These are phyloP conservation scores for Phytophthora pistaciae DNA, from an alignment of 352 stramenopile genomes.

Conservation along the genomic window DNA sequence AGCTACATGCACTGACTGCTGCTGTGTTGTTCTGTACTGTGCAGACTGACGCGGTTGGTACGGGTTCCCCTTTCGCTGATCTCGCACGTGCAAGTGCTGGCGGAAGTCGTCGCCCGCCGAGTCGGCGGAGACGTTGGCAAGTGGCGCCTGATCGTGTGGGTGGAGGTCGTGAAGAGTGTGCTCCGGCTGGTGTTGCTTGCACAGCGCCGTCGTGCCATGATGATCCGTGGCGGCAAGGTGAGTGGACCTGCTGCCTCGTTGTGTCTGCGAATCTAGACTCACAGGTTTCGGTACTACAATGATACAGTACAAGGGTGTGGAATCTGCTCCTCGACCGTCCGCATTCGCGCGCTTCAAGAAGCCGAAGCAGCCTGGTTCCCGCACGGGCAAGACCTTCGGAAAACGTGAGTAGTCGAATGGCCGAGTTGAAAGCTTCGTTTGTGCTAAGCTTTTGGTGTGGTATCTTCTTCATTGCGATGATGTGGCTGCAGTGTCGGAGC, in stretches of 20 bases:
- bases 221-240: constrained; percentile 71
- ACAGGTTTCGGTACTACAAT: constrained; percentile 5
- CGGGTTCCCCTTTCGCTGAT: constrained; percentile 83
- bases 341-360: constrained; percentile 73
- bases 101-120: constrained; percentile 80
- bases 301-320: constrained; percentile 60
- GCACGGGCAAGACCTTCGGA: constrained; percentile 78
- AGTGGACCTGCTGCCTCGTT: background rate
- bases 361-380: constrained; percentile 62
- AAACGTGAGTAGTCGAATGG: constrained; percentile 38
- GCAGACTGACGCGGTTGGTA: constrained; percentile 54
- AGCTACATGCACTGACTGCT: too few relatives aligned
- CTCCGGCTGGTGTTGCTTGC: constrained; percentile 73
- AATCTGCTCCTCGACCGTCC: constrained; percentile 55
- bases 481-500: constrained; percentile 35
- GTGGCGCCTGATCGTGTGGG: constrained; percentile 84
- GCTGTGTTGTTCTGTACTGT: background rate
- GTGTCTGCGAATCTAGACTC: background rate
- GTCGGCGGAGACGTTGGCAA: constrained; percentile 71
- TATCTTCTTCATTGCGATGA: background rate
- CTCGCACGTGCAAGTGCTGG: constrained; percentile 82
- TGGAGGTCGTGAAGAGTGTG: constrained; percentile 80
- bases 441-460: constrained; percentile 5
- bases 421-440: background rate
- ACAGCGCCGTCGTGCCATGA: constrained; percentile 64